Conservation (phyloP, 495 filamentous ascomycete genomes). For the Letharia columbiana region DNA sequence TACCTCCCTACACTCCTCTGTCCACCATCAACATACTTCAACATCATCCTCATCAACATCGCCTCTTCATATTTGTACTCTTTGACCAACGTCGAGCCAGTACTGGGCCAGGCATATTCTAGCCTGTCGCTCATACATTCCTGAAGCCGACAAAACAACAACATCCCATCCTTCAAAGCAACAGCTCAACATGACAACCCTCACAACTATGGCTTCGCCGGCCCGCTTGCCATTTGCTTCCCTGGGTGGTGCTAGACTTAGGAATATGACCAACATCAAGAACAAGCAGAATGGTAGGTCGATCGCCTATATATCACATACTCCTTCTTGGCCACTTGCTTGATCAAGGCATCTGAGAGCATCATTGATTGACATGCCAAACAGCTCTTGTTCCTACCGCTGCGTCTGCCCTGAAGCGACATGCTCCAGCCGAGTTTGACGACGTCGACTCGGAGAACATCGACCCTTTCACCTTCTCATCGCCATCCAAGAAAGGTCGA, state of each 20-base stretch:
- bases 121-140: not conserved
- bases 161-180: not conserved
- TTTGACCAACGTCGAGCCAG: not conserved
- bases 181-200: slow-evolving; percentile 15
- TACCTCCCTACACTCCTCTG: not conserved
- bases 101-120: not conserved
- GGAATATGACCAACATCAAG: slow-evolving; percentile 49
- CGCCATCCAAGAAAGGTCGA: slow-evolving; percentile 59
- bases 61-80: not conserved
- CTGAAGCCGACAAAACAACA: not conserved
- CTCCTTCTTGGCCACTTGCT: too few relatives aligned
- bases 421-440: slow-evolving; percentile 35
- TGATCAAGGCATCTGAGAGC: not conserved
- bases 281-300: slow-evolving; percentile 57
- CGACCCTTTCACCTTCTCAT: slow-evolving; percentile 55
- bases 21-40: slow-evolving; percentile 4
- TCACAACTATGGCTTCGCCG: slow-evolving; percentile 25
- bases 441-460: slow-evolving; percentile 70
- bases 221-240: slow-evolving; percentile 50
- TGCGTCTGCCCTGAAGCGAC: slow-evolving; percentile 34
- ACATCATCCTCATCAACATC: slow-evolving; percentile 1
- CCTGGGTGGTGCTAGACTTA: slow-evolving; percentile 43
- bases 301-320: not conserved
- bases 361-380: not conserved
- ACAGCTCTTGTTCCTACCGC: slow-evolving; percentile 17